Conservation (phyloP, 2,329 filamentous ascomycete species). For the Bimuria novae-zelandiae region DNA sequence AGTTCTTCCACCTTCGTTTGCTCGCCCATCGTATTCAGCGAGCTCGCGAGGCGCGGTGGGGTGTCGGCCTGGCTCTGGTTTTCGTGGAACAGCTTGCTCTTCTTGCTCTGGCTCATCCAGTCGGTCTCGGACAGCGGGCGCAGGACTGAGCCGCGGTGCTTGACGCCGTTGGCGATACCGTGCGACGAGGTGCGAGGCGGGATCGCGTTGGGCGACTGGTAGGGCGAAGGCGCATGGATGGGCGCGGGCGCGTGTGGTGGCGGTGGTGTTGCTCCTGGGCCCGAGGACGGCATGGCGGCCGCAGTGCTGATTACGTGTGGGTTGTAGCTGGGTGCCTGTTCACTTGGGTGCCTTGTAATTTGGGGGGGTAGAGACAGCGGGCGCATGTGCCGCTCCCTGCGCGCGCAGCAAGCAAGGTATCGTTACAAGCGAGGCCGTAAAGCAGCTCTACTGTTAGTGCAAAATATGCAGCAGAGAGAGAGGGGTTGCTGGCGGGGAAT, state of each 20-base stretch:
- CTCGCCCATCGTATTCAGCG: constrained; percentile 6
- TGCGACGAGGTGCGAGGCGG: constrained; percentile 46
- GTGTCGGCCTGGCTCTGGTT: neutral
- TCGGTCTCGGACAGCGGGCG: constrained; percentile 46
- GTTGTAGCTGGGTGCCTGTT: constrained; percentile 2
- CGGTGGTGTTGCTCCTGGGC: neutral
- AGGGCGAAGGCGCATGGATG: constrained; percentile 17
- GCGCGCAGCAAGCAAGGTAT: no score
- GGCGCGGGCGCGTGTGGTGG: no score
- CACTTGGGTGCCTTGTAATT: neutral
- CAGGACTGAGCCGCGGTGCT: constrained; percentile 36
- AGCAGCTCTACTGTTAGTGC: neutral
- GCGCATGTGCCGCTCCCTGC: neutral
- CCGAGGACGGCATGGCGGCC: constrained; percentile 3
- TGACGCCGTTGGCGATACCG: constrained; percentile 36
- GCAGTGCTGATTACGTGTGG: neutral
- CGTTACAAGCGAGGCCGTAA: no score
- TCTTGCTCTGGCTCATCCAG: constrained; percentile 48
- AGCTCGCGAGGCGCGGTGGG: constrained; percentile 18
- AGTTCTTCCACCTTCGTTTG: constrained; percentile 17
- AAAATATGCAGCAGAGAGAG: neutral
- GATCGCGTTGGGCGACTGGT: constrained; percentile 46
- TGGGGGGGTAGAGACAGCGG: neutral
- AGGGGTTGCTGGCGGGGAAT: neutral
- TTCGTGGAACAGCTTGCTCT: constrained; percentile 40